Base-by-base conservation (phyloP, 1,284 basidiomycete species). In the Ceraceosorus bombacis region DNA sequence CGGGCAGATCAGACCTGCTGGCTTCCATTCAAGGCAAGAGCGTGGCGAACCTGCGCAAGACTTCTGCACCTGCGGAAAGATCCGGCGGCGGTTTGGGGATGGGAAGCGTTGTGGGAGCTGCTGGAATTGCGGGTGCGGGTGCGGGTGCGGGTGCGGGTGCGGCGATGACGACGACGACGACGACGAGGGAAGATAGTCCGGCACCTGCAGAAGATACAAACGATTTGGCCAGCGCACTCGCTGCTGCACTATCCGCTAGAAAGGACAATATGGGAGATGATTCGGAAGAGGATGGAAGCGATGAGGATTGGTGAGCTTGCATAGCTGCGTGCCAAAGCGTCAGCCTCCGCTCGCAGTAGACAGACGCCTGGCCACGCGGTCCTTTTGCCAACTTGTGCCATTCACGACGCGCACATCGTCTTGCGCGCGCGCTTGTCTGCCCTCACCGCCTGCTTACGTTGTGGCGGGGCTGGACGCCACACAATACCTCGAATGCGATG, bases 231-330 rank as follows among this genome's bases (percentile, higher is more conserved):
- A 82, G 82, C 51, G 85, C 85, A 41, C 78, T 88, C 51, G 86
- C 86, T 5, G 83, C 83, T 10, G 86, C 86, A 5, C 78, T 88
- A 59, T 82, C 81, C 58, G 85, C 88, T 73, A 81, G 92, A 69
- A 96, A 91, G 78, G 90, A 88, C 78, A 88, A 90, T 73, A 82
- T 96, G 77, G 91, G 89, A 5, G 90, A 91, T 67, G 89, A 80
- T 67, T 90, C 92, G 68, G 90, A 95, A 48, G 90, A 95, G 49
- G 90, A 92, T 9, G 88, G 89, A 5, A 88, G 66, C 46, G 74
- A 76, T 43, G 75, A 77, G n/a, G 75, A 77, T 41, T 76, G 74
- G 75, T 77, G 51, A 52, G 27, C 27, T 27, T 27, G 27, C 27
- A 27, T 27, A 27, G 27, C 27, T 27, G 27, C 27, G 27, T 27